Evolutionary conservation across 2,329 filamentous ascomycete species (phyloP).

Genomic region (Metarhizium brunneum): DNA sequence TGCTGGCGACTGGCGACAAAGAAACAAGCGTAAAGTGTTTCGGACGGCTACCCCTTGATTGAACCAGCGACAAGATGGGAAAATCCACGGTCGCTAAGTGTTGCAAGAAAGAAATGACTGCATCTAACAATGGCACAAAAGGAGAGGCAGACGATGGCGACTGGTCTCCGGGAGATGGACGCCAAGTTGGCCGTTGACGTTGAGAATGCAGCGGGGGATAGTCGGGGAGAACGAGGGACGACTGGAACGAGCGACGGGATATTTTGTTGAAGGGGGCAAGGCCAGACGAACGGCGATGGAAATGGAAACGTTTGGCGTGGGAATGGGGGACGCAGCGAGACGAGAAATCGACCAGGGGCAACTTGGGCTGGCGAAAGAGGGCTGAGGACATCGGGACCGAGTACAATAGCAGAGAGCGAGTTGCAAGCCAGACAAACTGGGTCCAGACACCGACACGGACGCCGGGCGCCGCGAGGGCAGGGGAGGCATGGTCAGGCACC

Average conservation of each 20-base stretch:
- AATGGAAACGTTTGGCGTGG: slow-evolving; percentile 7
- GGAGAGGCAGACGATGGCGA: not conserved
- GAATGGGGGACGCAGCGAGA: not conserved
- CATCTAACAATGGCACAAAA: slow-evolving; percentile 1
- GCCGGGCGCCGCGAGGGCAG: too few species aligned
- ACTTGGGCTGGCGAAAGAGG: too few species aligned
- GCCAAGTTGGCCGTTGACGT: slow-evolving; percentile 10
- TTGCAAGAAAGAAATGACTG: slow-evolving; percentile 1
- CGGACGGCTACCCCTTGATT: not conserved
- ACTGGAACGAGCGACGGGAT: slow-evolving; percentile 28
- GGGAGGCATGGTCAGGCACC: too few species aligned
- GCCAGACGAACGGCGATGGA: slow-evolving; percentile 15
- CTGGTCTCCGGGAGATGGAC: slow-evolving; percentile 7
- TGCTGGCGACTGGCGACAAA: not conserved
- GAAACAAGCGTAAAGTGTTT: not conserved
- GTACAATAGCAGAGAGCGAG: not conserved
- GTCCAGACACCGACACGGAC: too few species aligned
- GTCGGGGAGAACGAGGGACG: slow-evolving; percentile 25
- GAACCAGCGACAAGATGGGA: not conserved
- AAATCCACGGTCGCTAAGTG: not conserved
- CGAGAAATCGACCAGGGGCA: not conserved
- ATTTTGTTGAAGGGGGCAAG: slow-evolving; percentile 28
- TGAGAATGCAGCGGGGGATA: slow-evolving; percentile 17
- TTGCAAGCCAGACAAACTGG: too few species aligned
- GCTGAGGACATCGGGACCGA: not conserved